Evolutionary conservation across 2,329 filamentous ascomycete genomes (phyloP).

Genomic region (Colletotrichum sp.): DNA sequence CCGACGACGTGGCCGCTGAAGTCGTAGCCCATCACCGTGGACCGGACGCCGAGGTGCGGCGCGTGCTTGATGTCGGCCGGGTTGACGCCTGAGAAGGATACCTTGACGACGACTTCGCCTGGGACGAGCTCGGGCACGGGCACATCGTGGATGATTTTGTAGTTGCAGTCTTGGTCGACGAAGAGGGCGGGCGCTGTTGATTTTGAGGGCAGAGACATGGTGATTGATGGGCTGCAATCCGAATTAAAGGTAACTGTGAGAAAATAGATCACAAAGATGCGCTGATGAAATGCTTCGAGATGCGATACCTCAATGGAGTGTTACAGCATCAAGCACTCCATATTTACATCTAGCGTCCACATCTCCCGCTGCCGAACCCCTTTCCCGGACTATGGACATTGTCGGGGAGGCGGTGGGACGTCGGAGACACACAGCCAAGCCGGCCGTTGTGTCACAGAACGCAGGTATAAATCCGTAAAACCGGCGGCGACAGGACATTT

Average conservation of each 20-base stretch:
- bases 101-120: not conserved
- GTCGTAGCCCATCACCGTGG: conserved; percentile 6
- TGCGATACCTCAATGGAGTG: not conserved
- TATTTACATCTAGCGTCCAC: not conserved
- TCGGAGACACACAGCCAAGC: not conserved
- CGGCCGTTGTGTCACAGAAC: not conserved
- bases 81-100: conserved; percentile 10
- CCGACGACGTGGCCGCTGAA: conserved; percentile 3
- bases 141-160: not conserved
- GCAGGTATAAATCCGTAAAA: not conserved
- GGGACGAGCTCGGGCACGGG: not conserved
- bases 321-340: not conserved
- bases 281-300: not conserved
- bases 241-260: fast-evolving
- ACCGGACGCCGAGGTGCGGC: not conserved
- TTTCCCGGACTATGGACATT: not conserved
- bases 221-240: not conserved
- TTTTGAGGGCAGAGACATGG: not conserved
- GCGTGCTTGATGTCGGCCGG: conserved; percentile 13
- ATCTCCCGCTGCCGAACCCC: not conserved
- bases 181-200: not conserved
- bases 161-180: not conserved
- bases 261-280: not conserved
- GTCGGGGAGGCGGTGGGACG: not conserved
- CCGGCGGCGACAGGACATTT: not conserved